phyloP scores from a whole-genome alignment of 805 yeast genomes.

The Candida loeiensis region DNA sequence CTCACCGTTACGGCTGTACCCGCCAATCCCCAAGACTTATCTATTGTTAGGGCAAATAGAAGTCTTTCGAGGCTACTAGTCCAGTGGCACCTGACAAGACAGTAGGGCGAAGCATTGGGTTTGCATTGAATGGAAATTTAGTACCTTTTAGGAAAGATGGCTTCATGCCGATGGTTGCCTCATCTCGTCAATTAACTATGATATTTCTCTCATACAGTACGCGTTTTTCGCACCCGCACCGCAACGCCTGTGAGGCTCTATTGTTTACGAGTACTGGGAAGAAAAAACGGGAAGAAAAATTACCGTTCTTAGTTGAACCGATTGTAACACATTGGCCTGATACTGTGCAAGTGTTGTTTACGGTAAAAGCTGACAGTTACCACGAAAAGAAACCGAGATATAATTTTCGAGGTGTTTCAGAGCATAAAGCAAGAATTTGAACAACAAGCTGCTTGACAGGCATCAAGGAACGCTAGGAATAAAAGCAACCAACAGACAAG shows the following conservation, averaged over 20 bases:
- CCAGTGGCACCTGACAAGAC: neutral
- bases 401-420: neutral
- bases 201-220: no score
- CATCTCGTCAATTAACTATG: no score
- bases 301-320: neutral
- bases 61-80: neutral
- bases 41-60: neutral
- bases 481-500: no score
- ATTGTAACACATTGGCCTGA: neutral
- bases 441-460: no score
- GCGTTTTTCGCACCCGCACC: neutral
- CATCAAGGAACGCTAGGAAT: no score
- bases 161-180: no score
- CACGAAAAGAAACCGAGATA: neutral
- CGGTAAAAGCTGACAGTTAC: no score
- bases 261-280: neutral
- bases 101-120: no score
- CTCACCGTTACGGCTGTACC: neutral
- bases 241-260: neutral
- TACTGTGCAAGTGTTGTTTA: no score
- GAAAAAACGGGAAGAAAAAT: conserved; percentile 2
- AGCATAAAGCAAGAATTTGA: no score
- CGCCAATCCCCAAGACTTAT: neutral
- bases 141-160: no score
- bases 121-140: no score